Base-by-base conservation (phyloP, 2,329 filamentous ascomycete species). In the Penicillium paneum region DNA sequence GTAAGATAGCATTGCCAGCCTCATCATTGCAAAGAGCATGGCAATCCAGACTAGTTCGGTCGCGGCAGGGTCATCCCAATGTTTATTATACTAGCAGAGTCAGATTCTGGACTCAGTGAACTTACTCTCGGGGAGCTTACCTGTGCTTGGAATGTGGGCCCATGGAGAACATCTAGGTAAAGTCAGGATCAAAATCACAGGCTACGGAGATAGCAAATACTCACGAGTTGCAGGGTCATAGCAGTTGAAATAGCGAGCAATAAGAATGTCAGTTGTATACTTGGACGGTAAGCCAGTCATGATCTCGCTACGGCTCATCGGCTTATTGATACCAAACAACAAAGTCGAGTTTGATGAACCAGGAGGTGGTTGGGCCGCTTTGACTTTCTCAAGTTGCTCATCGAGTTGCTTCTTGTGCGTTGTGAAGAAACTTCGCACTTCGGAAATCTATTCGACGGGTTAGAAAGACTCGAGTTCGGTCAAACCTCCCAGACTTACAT, bases 211-310 rank as follows among this genome's bases (percentile, higher is more conserved):
- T 5, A 5, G 8, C 8, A 5, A 13, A n/a, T 34, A 86, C 83
- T 63, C 67, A 79, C 76, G 81, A 47, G 83, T 81, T 28, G 81
- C 80, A 13, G 83, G 84, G 62, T 87, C 84, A 62, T 84, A 85
- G 28, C 89, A 93, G 69, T 93, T 93, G 78, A 97, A 97, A 69
- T 95, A 99, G 56, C 93, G 85, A 58, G 87, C 87, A 57, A 96
- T 88, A 17, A 97, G 79, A 24, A 90, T 86, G 65, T 96, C 85
- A n/a, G 94, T 88, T 24, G 86, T 88, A 35, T 89, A 85, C 68
- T 91, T 93, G 0, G 87, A 81, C 1, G 94, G 94, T 39, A 97
- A 81, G 46, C 88, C 85, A 28, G 87, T 83, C 58, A 95, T 83
- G 11, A 97, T 80, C 66, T 97, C 93, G 17, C 82, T 76, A 64